phyloP scores from a whole-genome alignment of 129 eudicot species.

The Escallonia herrerae region DNA sequence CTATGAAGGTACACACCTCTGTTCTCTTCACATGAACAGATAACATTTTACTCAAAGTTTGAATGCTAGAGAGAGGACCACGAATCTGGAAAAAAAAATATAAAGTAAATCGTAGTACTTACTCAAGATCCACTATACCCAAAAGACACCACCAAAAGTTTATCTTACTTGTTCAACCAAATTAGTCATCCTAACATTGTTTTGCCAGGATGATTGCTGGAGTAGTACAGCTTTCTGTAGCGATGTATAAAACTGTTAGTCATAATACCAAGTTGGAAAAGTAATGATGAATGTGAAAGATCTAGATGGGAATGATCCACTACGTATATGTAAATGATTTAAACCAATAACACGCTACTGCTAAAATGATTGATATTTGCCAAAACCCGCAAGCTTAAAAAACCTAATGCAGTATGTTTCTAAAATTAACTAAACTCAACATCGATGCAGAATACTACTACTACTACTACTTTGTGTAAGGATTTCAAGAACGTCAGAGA shows the following conservation, averaged over 20 bases:
- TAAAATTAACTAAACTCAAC: too few relatives aligned
- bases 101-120: slow-evolving; percentile 7
- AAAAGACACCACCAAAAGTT: neutral
- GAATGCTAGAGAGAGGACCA: slow-evolving; percentile 91
- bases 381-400: too few relatives aligned
- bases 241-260: slow-evolving; percentile 17
- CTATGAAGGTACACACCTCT: slow-evolving; percentile 46
- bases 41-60: slow-evolving; percentile 78
- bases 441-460: too few relatives aligned
- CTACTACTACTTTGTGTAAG: too few relatives aligned
- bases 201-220: slow-evolving; percentile 99
- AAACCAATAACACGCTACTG: too few relatives aligned
- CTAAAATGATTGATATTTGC: too few relatives aligned
- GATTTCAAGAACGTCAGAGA: too few relatives aligned
- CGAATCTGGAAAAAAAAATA: slow-evolving; percentile 55
- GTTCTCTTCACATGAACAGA: slow-evolving; percentile 62
- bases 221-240: slow-evolving; percentile 85
- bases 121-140: neutral
- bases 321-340: too few relatives aligned
- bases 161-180: slow-evolving; percentile 92
- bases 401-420: too few relatives aligned
- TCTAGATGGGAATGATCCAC: too few relatives aligned
- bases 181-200: slow-evolving; percentile 78
- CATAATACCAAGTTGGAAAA: neutral
- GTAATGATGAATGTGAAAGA: neutral